Evolutionary conservation across 148 eudicot species (phyloP), one percentile per base, ranked within the genome.

Genomic region (Nepenthes mirabilis): DNA sequence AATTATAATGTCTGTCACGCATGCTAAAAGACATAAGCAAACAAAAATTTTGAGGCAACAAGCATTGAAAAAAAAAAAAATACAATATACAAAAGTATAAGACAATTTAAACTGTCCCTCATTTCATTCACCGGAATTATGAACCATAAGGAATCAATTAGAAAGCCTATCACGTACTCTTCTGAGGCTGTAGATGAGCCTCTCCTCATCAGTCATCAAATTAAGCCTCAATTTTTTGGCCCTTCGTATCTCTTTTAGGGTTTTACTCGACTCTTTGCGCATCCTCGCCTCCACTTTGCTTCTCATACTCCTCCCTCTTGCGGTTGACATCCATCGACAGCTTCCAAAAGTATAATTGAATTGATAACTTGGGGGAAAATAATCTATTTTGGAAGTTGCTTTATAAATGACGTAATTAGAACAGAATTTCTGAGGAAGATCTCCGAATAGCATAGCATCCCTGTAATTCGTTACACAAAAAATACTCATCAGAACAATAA

Each of bases 151-250:
- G 48, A 2, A 49, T n/a, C 52, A 49, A 49, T 11, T 2, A 43
- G 43, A 36, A 50, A 34, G 37, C 11, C 13, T 11, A 40, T 13
- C 70, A 45, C 74, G 12, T 78, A 91, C 97, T 74, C 97, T 82
- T 89, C 82, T 72, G 34, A 94, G 91, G 65, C 77, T 90, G 66
- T 82, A 76, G 62, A 89, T 68, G 34, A 86, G 84, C 43, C 99
- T 84, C 67, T 94, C 99, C 59, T 94, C 99, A 48, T 84, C 91
- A 45, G 99, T 89, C 99, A 94, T 94, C 72, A 94, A 69, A 74
- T 94, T 94, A 64, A 79, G 73, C 67, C 72, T 79, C 66, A 94
- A 67, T 58, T 84, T 86, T 66, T 84, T 81, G 5, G 91, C 91
- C 53, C 90, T 76, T 36, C 99, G 74, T 37, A 89, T 81, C 72